phyloP scores from a whole-genome alignment of 495 filamentous ascomycete genomes.

The Penicillium taxi region DNA sequence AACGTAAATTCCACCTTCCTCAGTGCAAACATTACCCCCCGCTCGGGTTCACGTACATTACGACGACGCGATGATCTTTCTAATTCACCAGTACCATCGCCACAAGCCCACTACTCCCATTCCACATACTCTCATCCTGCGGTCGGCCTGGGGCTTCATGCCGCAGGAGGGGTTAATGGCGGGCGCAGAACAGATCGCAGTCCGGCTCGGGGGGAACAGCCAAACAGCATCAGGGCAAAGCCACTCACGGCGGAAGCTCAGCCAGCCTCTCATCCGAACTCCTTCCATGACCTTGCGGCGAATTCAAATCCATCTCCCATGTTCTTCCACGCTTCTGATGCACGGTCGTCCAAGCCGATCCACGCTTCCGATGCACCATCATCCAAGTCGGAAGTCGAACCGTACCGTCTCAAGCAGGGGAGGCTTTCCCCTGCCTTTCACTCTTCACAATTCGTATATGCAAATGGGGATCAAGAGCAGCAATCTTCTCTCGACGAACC shows the following conservation, averaged over 20 bases:
- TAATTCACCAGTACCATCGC: slow-evolving; percentile 38
- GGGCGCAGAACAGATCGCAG: slow-evolving; percentile 32
- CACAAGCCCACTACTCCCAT: slow-evolving; percentile 26
- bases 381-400: slow-evolving; percentile 5
- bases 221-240: slow-evolving; percentile 30
- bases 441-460: slow-evolving; percentile 55
- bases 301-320: slow-evolving; percentile 50
- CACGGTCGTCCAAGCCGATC: slow-evolving; percentile 7
- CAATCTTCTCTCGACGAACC: slow-evolving; percentile 18
- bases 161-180: no score
- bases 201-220: slow-evolving; percentile 30
- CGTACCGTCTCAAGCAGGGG: slow-evolving; percentile 7
- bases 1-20: slow-evolving; percentile 50
- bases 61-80: slow-evolving; percentile 56
- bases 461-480: slow-evolving; percentile 41
- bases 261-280: slow-evolving; percentile 23
- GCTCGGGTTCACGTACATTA: slow-evolving; percentile 57
- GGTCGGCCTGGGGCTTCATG: slow-evolving; percentile 20
- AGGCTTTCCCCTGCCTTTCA: slow-evolving; percentile 27
- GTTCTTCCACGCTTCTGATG: slow-evolving; percentile 62
- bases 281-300: slow-evolving; percentile 23
- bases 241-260: slow-evolving; percentile 26
- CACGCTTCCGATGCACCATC: slow-evolving; percentile 2
- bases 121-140: slow-evolving; percentile 27
- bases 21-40: slow-evolving; percentile 61